Conservation (phyloP, 176 grass and related monocot genomes). For the Avena atlantica region DNA sequence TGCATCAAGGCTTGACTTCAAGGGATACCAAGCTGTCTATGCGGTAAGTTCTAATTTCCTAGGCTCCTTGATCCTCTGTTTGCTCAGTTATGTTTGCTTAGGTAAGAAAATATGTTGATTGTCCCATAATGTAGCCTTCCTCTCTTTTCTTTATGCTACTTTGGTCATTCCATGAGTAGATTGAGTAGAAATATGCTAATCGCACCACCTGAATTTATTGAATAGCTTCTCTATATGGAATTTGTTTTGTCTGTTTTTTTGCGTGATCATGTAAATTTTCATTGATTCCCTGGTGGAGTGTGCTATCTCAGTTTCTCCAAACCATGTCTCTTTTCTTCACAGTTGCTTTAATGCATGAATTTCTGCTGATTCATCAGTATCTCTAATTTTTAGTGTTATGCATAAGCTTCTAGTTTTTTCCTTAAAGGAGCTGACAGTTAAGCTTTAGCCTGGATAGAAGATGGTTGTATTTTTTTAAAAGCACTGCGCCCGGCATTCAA, state of each 20-base stretch:
- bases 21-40: constrained; percentile 80
- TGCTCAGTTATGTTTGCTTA: constrained; percentile 20
- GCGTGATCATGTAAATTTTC: neutral
- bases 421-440: neutral
- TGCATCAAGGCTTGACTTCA: constrained; percentile 77
- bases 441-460: constrained; percentile 15
- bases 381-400: constrained; percentile 19
- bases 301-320: neutral
- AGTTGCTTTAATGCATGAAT: neutral
- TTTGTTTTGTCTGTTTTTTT: neutral
- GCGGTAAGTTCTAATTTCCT: constrained; percentile 54
- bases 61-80: constrained; percentile 26
- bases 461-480: neutral
- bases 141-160: constrained; percentile 17
- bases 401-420: constrained; percentile 27
- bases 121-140: neutral
- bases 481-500: constrained; percentile 3
- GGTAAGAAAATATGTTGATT: constrained; percentile 28
- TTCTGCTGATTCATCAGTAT: constrained; percentile 6
- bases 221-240: constrained; percentile 17
- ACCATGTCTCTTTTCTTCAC: constrained; percentile 3
- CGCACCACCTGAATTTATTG: neutral
- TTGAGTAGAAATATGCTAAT: constrained; percentile 2
- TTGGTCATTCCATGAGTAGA: neutral
- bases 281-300: neutral